Evolutionary conservation across 495 filamentous ascomycete genomes (phyloP).

Genomic region (Hyaloscypha bicolor): DNA sequence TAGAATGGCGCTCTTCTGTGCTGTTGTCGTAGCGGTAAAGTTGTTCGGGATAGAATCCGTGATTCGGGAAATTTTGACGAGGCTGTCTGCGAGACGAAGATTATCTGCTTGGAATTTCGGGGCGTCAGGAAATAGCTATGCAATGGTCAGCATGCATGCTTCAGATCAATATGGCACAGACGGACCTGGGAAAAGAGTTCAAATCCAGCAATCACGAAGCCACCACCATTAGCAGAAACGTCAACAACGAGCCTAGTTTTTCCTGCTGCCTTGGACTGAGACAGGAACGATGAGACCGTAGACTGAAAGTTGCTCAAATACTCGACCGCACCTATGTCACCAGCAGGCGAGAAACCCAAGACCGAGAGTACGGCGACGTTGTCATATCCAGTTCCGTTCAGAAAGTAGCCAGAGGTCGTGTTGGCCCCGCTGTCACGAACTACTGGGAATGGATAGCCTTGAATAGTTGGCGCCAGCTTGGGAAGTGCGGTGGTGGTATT

Average conservation of each 20-base stretch:
- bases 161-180: no score
- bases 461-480: background rate
- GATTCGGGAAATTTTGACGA: no score
- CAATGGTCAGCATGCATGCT: no score
- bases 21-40: no score
- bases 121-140: no score
- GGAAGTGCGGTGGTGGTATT: conserved; percentile 4
- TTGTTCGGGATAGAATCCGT: no score
- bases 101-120: no score
- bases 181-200: conserved; percentile 37
- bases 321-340: background rate
- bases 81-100: no score
- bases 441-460: conserved; percentile 20
- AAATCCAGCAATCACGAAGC: conserved; percentile 36
- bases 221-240: conserved; percentile 37
- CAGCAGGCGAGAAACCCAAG: conserved; percentile 5
- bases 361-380: conserved; percentile 26
- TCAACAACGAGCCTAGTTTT: conserved; percentile 38
- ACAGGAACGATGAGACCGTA: conserved; percentile 15
- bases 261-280: conserved; percentile 17
- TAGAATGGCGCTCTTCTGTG: no score
- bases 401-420: conserved; percentile 21
- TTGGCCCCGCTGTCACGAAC: conserved; percentile 12
- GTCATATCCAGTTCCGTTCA: conserved; percentile 15
- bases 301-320: conserved; percentile 21